Base-by-base conservation (phyloP, 208 protist genomes). In the Angomonas ambiguus region DNA sequence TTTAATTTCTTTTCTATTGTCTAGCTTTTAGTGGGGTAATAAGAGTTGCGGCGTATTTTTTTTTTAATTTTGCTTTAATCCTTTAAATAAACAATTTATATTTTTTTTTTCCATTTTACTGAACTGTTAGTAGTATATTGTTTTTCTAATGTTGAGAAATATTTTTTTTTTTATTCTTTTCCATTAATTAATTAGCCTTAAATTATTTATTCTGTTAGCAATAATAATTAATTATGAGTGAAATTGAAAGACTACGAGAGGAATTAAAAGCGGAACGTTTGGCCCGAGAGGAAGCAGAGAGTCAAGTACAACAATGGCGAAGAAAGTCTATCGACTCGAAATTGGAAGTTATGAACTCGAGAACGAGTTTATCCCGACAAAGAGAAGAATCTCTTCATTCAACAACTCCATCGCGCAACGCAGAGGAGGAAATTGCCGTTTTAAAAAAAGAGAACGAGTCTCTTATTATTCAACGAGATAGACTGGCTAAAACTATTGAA, bases 261-360 rank as follows among this genome's bases (percentile, higher is more conserved):
- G 38, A 45, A 16, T 20, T 28, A 53, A 64, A n/a, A 45, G 16
- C 16, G 11, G 67, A 72, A 35, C 53, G 67, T 2, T 34, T 28
- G 34, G 48, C 58, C 32, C 67, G 67, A 35, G 58, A 58, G 0
- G 59, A 66, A 27, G 67, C 67, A 30, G 67, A 72, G 20, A 35
- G 51, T 41, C 24, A 72, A 24, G 56, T 56, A 4, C 53, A 72
- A 16, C 32, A 34, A 4, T 72, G 67, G 67, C 16, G 67, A 6
- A 41, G 58, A 27, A 72, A 72, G 32, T 42, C 67, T 10, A 64
- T 72, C 28, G 67, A 72, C 49, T 32, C 38, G 2, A 72, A 72
- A 55, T 16, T 72, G 4, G 58, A 65, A n/a, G 49, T 32, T 20
- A 32, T 72, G 30, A 49, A 60, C 10, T 60, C 53, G 1, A 56